Evolutionary conservation across 371 early-diverging fungal species (phyloP).

Genomic region (Circinella umbellata): DNA sequence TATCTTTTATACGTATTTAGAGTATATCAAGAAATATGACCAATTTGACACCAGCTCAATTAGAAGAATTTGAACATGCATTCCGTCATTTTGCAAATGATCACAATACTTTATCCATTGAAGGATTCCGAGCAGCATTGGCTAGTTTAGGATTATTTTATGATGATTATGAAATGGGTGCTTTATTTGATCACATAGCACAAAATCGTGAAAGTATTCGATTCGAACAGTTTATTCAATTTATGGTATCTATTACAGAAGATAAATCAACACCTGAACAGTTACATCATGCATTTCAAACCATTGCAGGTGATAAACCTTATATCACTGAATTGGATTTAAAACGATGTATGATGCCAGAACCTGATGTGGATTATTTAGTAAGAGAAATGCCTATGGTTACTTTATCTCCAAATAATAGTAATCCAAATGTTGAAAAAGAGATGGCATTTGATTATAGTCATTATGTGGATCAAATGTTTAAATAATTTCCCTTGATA

Average conservation of each 20-base stretch:
- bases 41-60: constrained; percentile 89
- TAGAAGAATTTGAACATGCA: constrained; percentile 91
- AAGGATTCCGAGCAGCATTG: constrained; percentile 88
- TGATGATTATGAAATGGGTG: constrained; percentile 77
- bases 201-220: constrained; percentile 65
- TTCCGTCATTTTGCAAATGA: constrained; percentile 92
- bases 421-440: constrained; percentile 19
- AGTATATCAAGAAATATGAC: constrained; percentile 88
- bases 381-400: constrained; percentile 73
- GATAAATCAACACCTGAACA: constrained; percentile 92
- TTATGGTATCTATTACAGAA: constrained; percentile 87
- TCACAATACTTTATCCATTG: constrained; percentile 72
- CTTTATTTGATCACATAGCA: constrained; percentile 68
- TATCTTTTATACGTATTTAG: constrained; percentile 28
- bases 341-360: constrained; percentile 68
- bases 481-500: constrained; percentile 36
- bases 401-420: constrained; percentile 11
- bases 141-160: constrained; percentile 85
- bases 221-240: constrained; percentile 90
- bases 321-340: constrained; percentile 80
- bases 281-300: constrained; percentile 82
- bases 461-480: constrained; percentile 72
- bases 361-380: constrained; percentile 73
- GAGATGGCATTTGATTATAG: constrained; percentile 72
- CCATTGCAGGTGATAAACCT: constrained; percentile 85